Percentiles rank a stretch among this genome's conserved stretches.
Conservation (phyloP, 2,329 filamentous ascomycete genomes). For the Allantophomopsis lycopodina region DNA sequence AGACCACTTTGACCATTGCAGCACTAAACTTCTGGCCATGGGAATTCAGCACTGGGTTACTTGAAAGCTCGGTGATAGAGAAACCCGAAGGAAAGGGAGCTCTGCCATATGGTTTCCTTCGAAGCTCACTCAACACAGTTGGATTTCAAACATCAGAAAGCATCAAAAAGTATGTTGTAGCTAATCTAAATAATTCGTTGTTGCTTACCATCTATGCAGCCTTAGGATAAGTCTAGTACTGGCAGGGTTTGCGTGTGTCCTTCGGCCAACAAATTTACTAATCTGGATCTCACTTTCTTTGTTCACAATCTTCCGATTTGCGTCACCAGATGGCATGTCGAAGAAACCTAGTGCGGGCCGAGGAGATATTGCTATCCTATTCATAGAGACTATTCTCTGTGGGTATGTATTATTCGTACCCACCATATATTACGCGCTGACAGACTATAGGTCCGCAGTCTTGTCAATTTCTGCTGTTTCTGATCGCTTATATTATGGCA, state of each 20-base stretch:
- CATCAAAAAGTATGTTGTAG: too few relatives aligned
- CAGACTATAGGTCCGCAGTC: slow-evolving; percentile 31
- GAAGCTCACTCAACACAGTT: too few relatives aligned
- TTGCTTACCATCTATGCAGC: slow-evolving; percentile 20
- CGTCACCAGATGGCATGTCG: slow-evolving; percentile 10
- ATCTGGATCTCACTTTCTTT: slow-evolving; percentile 64
- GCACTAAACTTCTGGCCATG: slow-evolving; percentile 83
- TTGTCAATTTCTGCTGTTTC: slow-evolving; percentile 49
- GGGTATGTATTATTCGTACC: slow-evolving; percentile 23
- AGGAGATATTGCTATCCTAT: slow-evolving; percentile 32
- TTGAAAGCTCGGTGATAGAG: too few relatives aligned
- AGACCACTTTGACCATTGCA: slow-evolving; percentile 72
- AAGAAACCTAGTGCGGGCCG: slow-evolving; percentile 19
- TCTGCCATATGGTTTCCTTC: too few relatives aligned
- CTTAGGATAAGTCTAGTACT: slow-evolving; percentile 54
- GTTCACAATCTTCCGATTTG: slow-evolving; percentile 24
- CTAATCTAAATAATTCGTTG: slow-evolving; percentile 6
- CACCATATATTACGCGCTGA: slow-evolving; percentile 1
- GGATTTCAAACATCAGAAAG: too few relatives aligned
- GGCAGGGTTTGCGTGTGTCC: slow-evolving; percentile 68
- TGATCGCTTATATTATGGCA: slow-evolving; percentile 69
- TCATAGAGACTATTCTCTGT: slow-evolving; percentile 52
- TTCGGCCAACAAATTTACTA: slow-evolving; percentile 80
- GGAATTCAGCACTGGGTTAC: slow-evolving; percentile 33
- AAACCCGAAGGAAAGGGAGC: too few relatives aligned